Evolutionary conservation across 192 early-diverging fungal species (phyloP).

Genomic region (Backusella australiensis): DNA sequence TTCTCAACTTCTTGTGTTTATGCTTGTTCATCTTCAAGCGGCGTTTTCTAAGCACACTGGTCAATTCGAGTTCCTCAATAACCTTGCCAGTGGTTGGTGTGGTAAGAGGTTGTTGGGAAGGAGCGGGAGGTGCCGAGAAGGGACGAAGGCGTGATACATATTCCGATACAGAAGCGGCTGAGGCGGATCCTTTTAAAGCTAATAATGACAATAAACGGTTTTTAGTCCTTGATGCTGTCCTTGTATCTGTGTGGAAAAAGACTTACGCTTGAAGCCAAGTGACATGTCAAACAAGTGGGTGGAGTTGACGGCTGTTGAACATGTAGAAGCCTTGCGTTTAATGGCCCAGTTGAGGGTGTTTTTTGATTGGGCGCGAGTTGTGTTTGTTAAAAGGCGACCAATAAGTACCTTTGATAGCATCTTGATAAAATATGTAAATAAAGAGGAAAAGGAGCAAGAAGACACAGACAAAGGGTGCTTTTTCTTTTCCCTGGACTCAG

Average conservation of each 20-base stretch:
- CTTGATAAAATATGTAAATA: neutral
- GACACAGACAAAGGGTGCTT: neutral
- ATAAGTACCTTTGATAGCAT: neutral
- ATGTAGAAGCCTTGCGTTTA: constrained; percentile 6
- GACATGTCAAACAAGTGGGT: constrained; percentile 3
- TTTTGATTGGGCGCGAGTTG: neutral
- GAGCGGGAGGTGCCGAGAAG: constrained; percentile 18
- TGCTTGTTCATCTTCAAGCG: constrained; percentile 96
- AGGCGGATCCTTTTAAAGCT: constrained; percentile 13
- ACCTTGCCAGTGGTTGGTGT: neutral
- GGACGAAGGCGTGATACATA: constrained; percentile 24
- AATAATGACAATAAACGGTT: neutral
- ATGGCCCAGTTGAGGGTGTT: neutral
- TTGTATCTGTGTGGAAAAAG: neutral
- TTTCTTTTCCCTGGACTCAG: neutral
- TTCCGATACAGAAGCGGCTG: constrained; percentile 8
- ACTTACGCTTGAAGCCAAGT: constrained; percentile 8
- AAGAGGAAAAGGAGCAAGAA: neutral
- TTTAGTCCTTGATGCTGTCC: neutral
- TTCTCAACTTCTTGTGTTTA: constrained; percentile 88
- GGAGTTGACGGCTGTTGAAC: neutral
- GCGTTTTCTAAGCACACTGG: constrained; percentile 80
- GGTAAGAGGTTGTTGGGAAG: constrained; percentile 4
- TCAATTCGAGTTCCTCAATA: constrained; percentile 51
- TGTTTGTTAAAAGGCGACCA: constrained; percentile 1